Evolutionary conservation across 306 rosid genomes (phyloP).

Genomic region (Sicyos edulis): DNA sequence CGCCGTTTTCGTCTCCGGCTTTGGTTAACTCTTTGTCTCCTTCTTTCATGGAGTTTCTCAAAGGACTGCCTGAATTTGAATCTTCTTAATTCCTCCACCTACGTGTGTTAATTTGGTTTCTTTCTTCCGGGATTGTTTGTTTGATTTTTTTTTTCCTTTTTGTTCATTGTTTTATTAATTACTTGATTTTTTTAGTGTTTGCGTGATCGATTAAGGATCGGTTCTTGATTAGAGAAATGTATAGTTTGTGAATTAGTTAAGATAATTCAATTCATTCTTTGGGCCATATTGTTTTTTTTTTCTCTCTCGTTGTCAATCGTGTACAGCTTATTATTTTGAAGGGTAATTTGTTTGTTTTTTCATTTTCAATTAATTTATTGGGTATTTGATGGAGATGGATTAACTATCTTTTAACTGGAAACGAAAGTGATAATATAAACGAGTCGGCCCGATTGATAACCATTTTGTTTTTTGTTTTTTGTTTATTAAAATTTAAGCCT

Average conservation of each 20-base stretch:
- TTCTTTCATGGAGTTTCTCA: conserved; percentile 56
- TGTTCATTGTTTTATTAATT: background rate
- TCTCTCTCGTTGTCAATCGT: background rate
- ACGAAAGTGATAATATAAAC: no score
- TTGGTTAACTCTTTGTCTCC: conserved; percentile 52
- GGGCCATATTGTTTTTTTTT: background rate
- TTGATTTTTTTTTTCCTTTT: background rate
- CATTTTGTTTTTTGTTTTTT: no score
- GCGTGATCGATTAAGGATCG: background rate
- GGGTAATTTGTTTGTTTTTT: background rate
- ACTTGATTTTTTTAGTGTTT: background rate
- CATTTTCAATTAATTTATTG: background rate
- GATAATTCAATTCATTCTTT: conserved; percentile 7
- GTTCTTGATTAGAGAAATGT: background rate
- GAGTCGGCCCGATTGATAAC: no score
- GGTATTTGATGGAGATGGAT: background rate
- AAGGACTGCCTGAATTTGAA: conserved; percentile 28
- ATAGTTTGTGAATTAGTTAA: background rate
- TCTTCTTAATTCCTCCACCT: background rate
- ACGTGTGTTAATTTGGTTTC: no score
- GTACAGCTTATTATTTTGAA: conserved; percentile 9
- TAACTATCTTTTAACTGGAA: no score
- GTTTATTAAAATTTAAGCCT: no score
- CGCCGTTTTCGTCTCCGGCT: conserved; percentile 37
- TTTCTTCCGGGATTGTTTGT: background rate